Evolutionary conservation across 1,139 yeast species (phyloP), one percentile per base, ranked within the genome.

Genomic region (Hyphopichia khmerensis): DNA sequence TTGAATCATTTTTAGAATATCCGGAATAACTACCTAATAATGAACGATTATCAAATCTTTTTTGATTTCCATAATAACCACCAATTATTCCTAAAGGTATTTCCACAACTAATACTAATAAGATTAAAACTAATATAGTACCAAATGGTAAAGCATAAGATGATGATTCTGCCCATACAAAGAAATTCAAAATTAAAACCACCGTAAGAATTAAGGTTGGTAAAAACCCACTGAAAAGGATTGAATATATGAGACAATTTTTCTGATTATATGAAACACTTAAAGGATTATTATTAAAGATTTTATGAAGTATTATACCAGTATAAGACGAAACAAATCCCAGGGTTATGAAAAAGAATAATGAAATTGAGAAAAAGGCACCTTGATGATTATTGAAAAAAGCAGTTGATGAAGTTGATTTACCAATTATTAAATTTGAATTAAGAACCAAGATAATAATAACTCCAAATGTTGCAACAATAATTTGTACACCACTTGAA

Each of bases 101-200:
- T 49, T 87, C 87, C 13, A 86, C 64, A 24, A 84, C 59, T 40
- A 84, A 72, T 63, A 88, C 84, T 40, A 82, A 62, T 14, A 75
- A 53, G 17, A 84, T 62, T 35, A 86, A 62, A 2, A 78, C 73
- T n/a, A 84, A 65, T 36, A 86, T 73, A 0, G 91, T 82, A 9
- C 87, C 83, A 51, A 87, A 83, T 9, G 96, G 96, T 38, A 88
- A 65, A 0, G 93, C 93, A 40, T 79, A 74, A 0, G 95, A 82
- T 1, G 95, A 83, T 47, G 84, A 84, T 54, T 83, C 77, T 2
- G 86, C 84, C 88, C 93, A 86, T 2, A 87, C 82, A 44, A 88
- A 77, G 48, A 79, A 67, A 59, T 88, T 88, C 46, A 87, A 66
- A 21, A 78, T 59, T 19, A 86, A 60, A 2, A 85, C 70, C 3